Percentiles rank a stretch among this genome's conserved stretches.
Evolutionary conservation across 2,329 filamentous ascomycete species (phyloP).

Genomic region (Trichoderma atroviride): DNA sequence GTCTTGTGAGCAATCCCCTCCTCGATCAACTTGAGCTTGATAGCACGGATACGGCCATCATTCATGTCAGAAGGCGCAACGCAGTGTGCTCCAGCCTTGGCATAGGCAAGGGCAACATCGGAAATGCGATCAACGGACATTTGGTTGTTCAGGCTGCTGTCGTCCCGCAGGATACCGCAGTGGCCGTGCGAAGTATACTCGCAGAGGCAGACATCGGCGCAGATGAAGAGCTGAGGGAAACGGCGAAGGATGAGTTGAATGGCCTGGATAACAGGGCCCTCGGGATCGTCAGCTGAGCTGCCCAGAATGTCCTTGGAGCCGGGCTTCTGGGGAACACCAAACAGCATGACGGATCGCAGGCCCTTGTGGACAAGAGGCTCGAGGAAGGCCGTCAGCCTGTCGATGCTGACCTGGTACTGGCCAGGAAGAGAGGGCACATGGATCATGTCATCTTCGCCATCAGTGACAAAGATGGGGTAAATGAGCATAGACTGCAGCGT

Average conservation of each 20-base stretch:
- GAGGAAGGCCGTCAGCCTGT: conserved; percentile 82
- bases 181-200: conserved; percentile 98
- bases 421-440: conserved; percentile 88
- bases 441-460: conserved; percentile 89
- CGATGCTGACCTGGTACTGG: conserved; percentile 85
- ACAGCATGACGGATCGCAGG: conserved; percentile 89
- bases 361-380: conserved; percentile 87
- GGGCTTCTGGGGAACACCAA: conserved; percentile 84
- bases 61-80: conserved; percentile 99
- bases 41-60: conserved; percentile 93
- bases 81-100: conserved; percentile 92
- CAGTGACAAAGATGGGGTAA: conserved; percentile 94
- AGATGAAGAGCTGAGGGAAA: conserved; percentile 90
- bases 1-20: conserved; percentile 89
- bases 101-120: conserved; percentile 97
- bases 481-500: conserved; percentile 86
- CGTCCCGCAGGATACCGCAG: conserved; percentile 92
- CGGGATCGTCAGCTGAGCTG: conserved; percentile 88
- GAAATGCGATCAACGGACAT: conserved; percentile 93
- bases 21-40: conserved; percentile 97
- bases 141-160: conserved; percentile 89
- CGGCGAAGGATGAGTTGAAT: conserved; percentile 82
- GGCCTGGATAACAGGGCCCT: conserved; percentile 84
- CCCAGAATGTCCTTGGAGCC: conserved; percentile 87
- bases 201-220: conserved; percentile 92